These are phyloP conservation scores for Scytalidium lignicola DNA, from an alignment of 2,329 filamentous ascomycete genomes.

Conservation along the genomic window DNA sequence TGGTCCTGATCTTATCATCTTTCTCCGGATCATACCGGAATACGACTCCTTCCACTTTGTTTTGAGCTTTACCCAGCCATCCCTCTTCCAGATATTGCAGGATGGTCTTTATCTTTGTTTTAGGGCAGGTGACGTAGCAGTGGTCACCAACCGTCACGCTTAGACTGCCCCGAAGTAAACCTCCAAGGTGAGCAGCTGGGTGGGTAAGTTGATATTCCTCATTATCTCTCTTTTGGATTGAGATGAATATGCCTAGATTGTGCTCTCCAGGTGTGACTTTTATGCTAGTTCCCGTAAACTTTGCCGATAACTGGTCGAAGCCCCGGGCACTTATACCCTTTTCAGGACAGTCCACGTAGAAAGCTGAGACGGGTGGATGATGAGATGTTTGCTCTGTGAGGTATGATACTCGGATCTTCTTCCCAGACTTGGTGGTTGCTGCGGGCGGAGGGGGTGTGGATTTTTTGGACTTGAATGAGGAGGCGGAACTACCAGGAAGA, in stretches of 20 bases:
- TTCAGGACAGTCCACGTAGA: slow-evolving; percentile 87
- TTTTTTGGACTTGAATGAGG: slow-evolving; percentile 21
- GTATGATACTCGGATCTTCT: slow-evolving; percentile 74
- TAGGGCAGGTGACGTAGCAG: slow-evolving; percentile 83
- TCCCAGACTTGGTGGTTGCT: slow-evolving; percentile 20
- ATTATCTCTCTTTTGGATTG: slow-evolving; percentile 68
- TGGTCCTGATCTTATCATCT: slow-evolving; percentile 72
- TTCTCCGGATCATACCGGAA: slow-evolving; percentile 88
- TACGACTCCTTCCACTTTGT: slow-evolving; percentile 84
- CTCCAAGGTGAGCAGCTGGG: slow-evolving; percentile 86
- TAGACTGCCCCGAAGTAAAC: slow-evolving; percentile 79
- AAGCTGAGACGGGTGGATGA: slow-evolving; percentile 94
- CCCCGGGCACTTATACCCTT: slow-evolving; percentile 83
- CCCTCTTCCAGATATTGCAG: slow-evolving; percentile 91
- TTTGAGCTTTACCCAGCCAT: slow-evolving; percentile 87
- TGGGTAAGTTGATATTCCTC: slow-evolving; percentile 96
- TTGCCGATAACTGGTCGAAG: slow-evolving; percentile 94
- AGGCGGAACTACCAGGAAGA: slow-evolving; percentile 18
- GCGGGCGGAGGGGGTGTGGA: slow-evolving; percentile 27
- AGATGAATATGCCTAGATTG: slow-evolving; percentile 95
- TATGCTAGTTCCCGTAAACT: slow-evolving; percentile 94
- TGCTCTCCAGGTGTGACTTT: slow-evolving; percentile 87
- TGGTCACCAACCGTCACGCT: slow-evolving; percentile 86
- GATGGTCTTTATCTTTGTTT: slow-evolving; percentile 87
- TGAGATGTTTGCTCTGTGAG: slow-evolving; percentile 97